Evolutionary conservation across 441 rosid species (phyloP), one percentile per base, ranked within the genome.

Genomic region (Kokia cookei): DNA sequence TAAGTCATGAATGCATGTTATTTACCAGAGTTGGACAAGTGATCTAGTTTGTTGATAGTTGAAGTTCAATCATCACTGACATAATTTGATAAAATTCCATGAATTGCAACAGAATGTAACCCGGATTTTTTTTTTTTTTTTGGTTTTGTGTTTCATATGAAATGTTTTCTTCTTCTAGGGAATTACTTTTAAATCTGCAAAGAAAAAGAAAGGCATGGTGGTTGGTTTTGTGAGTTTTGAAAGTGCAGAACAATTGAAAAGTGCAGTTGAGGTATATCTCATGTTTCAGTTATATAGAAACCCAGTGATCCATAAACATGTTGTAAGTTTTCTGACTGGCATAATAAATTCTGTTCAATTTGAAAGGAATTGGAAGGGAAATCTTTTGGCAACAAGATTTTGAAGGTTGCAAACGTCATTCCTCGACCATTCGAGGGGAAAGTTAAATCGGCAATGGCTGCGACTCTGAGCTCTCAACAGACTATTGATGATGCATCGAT

Each of bases 181-280:
- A 71, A 75, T 91, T 77, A n/a, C 75, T 15, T 88, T 73, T 73
- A 85, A 85, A 82, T 88, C 81, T 75, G 93, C 87, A 1, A 93
- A 93, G 93, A 93, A 93, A 75, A 93, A 88, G 87, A 80, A 85
- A 80, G 96, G 93, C 76, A 91, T 91, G 98, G 51, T 76, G 10
- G 94, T 93, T 62, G 98, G 98, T 76, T 91, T 93, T 79, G 87
- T 95, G 76, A 88, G 82, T 72, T 95, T 91, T 76, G 96, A 87
- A 80, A 82, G 78, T 77, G 67, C 82, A 24, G 90, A 90, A 75
- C 91, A 86, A 69, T 61, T 93, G 84, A 76, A 82, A 75, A 84
- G 37, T 43, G 92, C 90, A 64, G 48, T 82, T 35, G 78, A 89
- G 97, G 98, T 94, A 82, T 69, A 82, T 69, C 26, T 19, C 15